Percentiles rank a stretch among this genome's conserved stretches.
Conservation (phyloP, 768 basidiomycete species). For the Suillus decipiens region DNA sequence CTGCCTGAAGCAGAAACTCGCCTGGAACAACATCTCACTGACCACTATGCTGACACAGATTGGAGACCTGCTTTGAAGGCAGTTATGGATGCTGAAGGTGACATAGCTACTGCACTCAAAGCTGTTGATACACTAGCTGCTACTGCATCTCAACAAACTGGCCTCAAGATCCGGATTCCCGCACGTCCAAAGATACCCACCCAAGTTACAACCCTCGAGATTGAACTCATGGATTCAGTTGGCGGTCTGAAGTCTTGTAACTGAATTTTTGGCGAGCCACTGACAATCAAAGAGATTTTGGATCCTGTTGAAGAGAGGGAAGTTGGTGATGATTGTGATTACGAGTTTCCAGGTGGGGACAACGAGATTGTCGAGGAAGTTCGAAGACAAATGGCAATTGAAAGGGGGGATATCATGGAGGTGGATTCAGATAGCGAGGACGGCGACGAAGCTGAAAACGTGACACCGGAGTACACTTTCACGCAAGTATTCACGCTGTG, state of each 20-base stretch:
- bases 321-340: not conserved
- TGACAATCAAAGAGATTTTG: too few relatives aligned
- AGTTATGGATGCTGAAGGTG: constrained; percentile 2
- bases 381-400: not conserved
- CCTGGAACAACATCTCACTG: constrained; percentile 8
- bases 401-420: constrained; percentile 1
- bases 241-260: constrained; percentile 15
- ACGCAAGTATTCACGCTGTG: too few relatives aligned
- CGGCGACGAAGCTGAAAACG: too few relatives aligned
- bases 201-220: constrained; percentile 8
- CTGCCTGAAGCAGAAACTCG: constrained; percentile 6
- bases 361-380: not conserved
- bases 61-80: constrained; percentile 6
- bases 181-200: too few relatives aligned
- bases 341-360: not conserved
- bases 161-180: too few relatives aligned
- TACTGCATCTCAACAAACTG: too few relatives aligned
- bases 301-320: too few relatives aligned
- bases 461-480: too few relatives aligned
- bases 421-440: too few relatives aligned
- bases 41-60: not conserved
- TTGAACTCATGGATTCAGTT: constrained; percentile 18
- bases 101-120: too few relatives aligned
- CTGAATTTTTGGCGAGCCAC: not conserved
- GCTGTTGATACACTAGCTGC: too few relatives aligned